phyloP scores from a whole-genome alignment of 805 yeast species.

The Myxozyma neotropica region DNA sequence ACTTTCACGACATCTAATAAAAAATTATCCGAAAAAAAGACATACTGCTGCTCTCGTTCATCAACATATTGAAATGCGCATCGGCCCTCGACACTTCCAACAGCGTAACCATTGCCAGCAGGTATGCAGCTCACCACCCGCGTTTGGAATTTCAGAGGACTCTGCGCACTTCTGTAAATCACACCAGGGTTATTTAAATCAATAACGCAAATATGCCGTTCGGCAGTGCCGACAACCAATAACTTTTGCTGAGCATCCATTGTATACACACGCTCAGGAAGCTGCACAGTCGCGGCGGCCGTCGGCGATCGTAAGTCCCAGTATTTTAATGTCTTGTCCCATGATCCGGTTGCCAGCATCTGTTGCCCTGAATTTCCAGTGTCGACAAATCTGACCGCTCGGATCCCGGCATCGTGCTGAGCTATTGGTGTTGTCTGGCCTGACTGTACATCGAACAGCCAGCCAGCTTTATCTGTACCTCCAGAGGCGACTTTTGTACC shows the following conservation, averaged over 20 bases:
- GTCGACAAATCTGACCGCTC: slow-evolving; percentile 70
- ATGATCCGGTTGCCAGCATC: slow-evolving; percentile 87
- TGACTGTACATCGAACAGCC: slow-evolving; percentile 75
- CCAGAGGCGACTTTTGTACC: slow-evolving; percentile 87
- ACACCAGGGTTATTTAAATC: slow-evolving; percentile 77
- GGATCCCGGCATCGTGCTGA: slow-evolving; percentile 79
- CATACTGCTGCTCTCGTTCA: slow-evolving; percentile 59
- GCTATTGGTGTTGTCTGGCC: slow-evolving; percentile 88
- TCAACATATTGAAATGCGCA: slow-evolving; percentile 93
- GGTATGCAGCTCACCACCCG: slow-evolving; percentile 80
- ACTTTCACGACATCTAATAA: neutral
- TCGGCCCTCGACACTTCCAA: slow-evolving; percentile 93
- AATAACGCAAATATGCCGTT: slow-evolving; percentile 73
- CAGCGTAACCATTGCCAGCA: slow-evolving; percentile 89
- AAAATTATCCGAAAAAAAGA: neutral
- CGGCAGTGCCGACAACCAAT: slow-evolving; percentile 93
- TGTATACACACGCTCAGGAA: slow-evolving; percentile 89
- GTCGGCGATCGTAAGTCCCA: slow-evolving; percentile 88
- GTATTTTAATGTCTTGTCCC: slow-evolving; percentile 93
- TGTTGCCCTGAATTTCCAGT: slow-evolving; percentile 80
- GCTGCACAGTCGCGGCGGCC: slow-evolving; percentile 75
- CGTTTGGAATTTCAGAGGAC: slow-evolving; percentile 90
- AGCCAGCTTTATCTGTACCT: slow-evolving; percentile 87
- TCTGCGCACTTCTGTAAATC: slow-evolving; percentile 69
- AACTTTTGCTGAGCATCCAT: slow-evolving; percentile 83